Conservation (phyloP, 345 rosid species). For the Salix purpurea region DNA sequence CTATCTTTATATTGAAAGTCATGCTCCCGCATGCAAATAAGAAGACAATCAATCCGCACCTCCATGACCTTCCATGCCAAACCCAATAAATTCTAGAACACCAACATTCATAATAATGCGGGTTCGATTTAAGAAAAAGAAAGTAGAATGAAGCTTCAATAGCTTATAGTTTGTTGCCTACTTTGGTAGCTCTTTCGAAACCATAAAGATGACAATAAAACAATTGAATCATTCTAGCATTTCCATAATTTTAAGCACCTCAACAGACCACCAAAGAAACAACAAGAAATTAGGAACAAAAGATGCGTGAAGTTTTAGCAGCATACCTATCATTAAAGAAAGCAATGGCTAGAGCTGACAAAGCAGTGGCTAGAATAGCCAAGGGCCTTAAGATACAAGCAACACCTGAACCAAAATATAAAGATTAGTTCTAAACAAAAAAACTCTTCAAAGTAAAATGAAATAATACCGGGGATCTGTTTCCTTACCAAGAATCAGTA, state of each 20-base stretch:
- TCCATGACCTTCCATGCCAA: not conserved
- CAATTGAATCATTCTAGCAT: not conserved
- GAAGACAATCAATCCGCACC: not conserved
- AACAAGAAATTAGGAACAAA: not conserved
- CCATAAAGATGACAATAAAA: not conserved
- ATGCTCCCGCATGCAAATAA: not conserved
- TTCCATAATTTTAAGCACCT: not conserved
- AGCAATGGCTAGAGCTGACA: conserved; percentile 66
- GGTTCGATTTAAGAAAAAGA: not conserved
- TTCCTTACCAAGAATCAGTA: conserved; percentile 70
- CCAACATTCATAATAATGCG: not conserved
- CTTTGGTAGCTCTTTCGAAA: not conserved
- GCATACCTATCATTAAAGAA: conserved; percentile 85
- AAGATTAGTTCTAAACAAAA: conserved; percentile 29
- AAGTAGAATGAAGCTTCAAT: not conserved
- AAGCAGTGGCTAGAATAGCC: conserved; percentile 58
- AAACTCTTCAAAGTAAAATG: not conserved
- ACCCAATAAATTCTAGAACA: not conserved
- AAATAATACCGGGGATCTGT: not conserved
- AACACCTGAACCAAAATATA: conserved; percentile 32
- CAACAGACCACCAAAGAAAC: not conserved
- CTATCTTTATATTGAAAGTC: not conserved
- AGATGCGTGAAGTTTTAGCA: not conserved
- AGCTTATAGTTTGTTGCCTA: not conserved
- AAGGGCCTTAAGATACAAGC: conserved; percentile 68